Percentiles rank a stretch among this genome's conserved stretches.
Conservation (phyloP, 495 filamentous ascomycete species). For the Tuber calosporum region DNA sequence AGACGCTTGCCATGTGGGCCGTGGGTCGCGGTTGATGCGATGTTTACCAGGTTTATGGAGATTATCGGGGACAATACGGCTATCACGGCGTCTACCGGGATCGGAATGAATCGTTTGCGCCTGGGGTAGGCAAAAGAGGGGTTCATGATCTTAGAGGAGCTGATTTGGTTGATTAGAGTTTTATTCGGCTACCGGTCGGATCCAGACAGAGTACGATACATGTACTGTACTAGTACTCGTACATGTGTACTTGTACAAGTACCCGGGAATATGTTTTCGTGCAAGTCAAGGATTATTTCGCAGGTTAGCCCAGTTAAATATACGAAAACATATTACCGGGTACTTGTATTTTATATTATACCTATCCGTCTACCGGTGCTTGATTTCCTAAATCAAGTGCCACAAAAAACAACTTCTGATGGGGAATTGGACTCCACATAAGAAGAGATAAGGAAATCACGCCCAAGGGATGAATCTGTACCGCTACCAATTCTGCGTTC, state of each 20-base stretch:
- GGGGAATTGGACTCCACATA: conserved; percentile 40
- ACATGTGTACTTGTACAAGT: too few species aligned
- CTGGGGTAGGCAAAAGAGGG: conserved; percentile 57
- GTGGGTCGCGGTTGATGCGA: conserved; percentile 42
- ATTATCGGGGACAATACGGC: conserved; percentile 51
- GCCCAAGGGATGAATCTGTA: conserved; percentile 36
- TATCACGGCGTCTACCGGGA: conserved; percentile 53
- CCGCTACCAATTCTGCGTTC: not conserved
- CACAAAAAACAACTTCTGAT: conserved; percentile 39
- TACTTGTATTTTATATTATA: too few species aligned
- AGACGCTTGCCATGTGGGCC: conserved; percentile 19
- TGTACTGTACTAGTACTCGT: too few species aligned
- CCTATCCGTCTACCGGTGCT: conserved; percentile 9
- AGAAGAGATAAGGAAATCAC: conserved; percentile 38
- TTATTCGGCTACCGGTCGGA: not conserved
- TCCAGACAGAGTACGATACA: not conserved
- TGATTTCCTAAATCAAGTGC: conserved; percentile 18
- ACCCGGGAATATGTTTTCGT: too few species aligned
- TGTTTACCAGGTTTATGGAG: conserved; percentile 44
- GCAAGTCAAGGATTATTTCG: too few species aligned
- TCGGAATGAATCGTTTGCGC: conserved; percentile 58
- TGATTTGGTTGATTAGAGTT: not conserved
- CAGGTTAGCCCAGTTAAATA: too few species aligned
- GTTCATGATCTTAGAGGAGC: conserved; percentile 49
- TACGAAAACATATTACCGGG: too few species aligned